Evolutionary conservation across 2,329 filamentous ascomycete genomes (phyloP), one percentile per base, ranked within the genome.

Genomic region (Nannizziopsis arthrosporioides): DNA sequence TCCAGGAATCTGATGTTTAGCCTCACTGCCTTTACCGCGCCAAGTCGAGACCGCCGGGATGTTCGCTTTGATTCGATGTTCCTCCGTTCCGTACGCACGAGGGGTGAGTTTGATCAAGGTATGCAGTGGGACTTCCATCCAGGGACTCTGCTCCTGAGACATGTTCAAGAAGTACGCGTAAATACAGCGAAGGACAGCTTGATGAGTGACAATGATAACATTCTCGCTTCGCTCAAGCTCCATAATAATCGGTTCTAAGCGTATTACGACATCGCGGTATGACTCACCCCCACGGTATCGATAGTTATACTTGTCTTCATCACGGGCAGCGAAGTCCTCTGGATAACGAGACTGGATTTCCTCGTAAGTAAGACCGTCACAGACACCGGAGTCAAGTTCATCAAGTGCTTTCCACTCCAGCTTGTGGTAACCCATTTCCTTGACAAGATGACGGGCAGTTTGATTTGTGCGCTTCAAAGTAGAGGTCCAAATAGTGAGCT

Each of bases 221-320:
- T 98, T 93, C 67, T 96, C 92, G 57, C 83, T 87, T 53, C 92
- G 80, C 68, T 98, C 92, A 45, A 98, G 75, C 65, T 98, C 92
- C 92, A 98, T 98, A 69, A 98, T 98, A 68, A 98, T 98, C 53
- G 92, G 92, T 63, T 98, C 92, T 0, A 98, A 80, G 0, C 92
- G 87, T 60, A 95, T 96, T 36, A 98, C 92, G 1, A 98, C 90
- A 61, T 98, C 92, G 48, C 90, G 85, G 66, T 98, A 85, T 52
- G 85, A 93, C 70, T 98, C 92, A 47, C 92, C 92, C 54, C 92
- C 92, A 4, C 92, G 83, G 68, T 98, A 98, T 49, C 92, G 87
- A 70, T 98, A 98, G 72, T 98, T 96, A 78, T 96, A 96, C 69
- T 98, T 98, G 74, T 98, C 92, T 56, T 94, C 87, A 66, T 98